Evolutionary conservation across 1,284 basidiomycete genomes (phyloP), one percentile per base, ranked within the genome.

Genomic region (Boletellus deceptivus): DNA sequence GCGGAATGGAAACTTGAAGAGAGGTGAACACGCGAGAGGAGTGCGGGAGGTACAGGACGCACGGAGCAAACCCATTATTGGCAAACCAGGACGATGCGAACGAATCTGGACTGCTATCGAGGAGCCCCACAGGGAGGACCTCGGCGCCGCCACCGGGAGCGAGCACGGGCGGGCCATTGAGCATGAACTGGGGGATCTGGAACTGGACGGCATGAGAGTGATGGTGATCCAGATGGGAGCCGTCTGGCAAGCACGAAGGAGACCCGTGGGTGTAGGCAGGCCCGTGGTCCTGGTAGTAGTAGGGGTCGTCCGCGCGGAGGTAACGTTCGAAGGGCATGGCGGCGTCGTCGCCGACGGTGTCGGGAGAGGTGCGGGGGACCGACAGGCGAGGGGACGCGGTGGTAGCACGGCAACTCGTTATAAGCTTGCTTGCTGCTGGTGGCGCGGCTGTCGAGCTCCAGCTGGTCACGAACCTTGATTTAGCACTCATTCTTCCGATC

Each of bases 101-200:
- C 13, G 68, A 59, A 53, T 64, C 56, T 52, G 69, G 46, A 55
- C 61, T 8, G 18, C 36, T 60, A 36, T 65, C 67, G 36, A 77
- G 65, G 48, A 79, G 66, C 35, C 76, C 72, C 7, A 73, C 70
- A 1, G 81, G 77, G 16, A 87, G 61, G 10, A 84, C 79, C 64
- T 89, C 86, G 11, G 82, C 85, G 41, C 86, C 85, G 33, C 86
- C 85, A n/a, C 84, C 85, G 5, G 76, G 79, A 2, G 82, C 82
- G 24, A 88, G 74, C 8, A 77, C 75, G 13, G 83, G 80, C 0
- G 76, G 71, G 4, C 76, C 75, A 48, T 69, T 68, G 56, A 81
- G 70, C 65, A 88, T 76, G 62, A 84, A 88, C 17, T 76, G 72
- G 6, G 86, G 85, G 42, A 88, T 71, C 62, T 85, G 83, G 55